phyloP scores from a whole-genome alignment of 2,329 filamentous ascomycete species.

The Hirsutella minnesotensis region DNA sequence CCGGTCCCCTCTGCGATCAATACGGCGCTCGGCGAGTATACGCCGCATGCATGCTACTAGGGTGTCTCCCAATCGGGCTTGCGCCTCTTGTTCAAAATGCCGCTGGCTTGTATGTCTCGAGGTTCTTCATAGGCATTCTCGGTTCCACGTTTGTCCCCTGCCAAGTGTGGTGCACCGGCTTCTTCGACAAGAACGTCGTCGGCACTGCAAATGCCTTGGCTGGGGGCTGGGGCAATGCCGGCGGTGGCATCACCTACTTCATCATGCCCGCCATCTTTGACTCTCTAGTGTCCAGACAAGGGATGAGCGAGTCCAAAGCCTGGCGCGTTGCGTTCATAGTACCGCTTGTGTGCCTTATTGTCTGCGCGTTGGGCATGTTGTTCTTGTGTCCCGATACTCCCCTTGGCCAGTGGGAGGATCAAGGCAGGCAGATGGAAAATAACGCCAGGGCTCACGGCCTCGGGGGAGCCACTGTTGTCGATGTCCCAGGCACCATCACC shows the following conservation, averaged over 20 bases:
- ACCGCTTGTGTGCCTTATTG: conserved; percentile 64
- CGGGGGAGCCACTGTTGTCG: conserved; percentile 24
- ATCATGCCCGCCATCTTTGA: conserved; percentile 86
- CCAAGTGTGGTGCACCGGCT: conserved; percentile 86
- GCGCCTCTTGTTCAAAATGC: conserved; percentile 60
- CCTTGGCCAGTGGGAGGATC: conserved; percentile 68
- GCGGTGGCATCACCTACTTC: conserved; percentile 87
- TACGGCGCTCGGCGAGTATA: conserved; percentile 76
- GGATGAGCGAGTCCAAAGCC: conserved; percentile 53
- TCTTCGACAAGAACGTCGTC: conserved; percentile 87
- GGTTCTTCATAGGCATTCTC: conserved; percentile 73
- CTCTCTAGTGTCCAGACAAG: conserved; percentile 49
- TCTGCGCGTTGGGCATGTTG: conserved; percentile 55
- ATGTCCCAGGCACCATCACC: conserved; percentile 36
- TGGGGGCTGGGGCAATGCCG: conserved; percentile 76
- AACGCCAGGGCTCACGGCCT: conserved; percentile 34
- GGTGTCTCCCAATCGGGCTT: conserved; percentile 70
- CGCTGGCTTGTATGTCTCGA: conserved; percentile 53
- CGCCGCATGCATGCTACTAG: conserved; percentile 62
- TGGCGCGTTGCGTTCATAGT: conserved; percentile 82
- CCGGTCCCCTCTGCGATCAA: conserved; percentile 74
- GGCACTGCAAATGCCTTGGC: conserved; percentile 80
- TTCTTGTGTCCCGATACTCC: conserved; percentile 72
- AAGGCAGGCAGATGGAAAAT: conserved; percentile 44
- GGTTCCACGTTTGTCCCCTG: conserved; percentile 74